phyloP scores from a whole-genome alignment of 371 early-diverging fungal species.

The Mucor mucedo region DNA sequence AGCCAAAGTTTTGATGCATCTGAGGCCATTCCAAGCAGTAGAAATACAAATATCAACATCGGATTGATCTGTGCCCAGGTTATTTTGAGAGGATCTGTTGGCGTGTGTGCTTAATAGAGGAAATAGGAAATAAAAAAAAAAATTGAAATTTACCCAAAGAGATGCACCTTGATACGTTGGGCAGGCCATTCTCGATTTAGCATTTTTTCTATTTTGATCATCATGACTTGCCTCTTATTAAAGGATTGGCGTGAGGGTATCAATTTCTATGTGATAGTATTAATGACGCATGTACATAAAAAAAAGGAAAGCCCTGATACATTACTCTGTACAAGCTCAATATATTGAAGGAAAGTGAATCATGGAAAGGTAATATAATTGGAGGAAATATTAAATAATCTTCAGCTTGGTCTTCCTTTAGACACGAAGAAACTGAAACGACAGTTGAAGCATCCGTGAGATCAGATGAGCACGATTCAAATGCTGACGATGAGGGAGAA shows the following conservation, averaged over 20 bases:
- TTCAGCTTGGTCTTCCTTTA: background rate
- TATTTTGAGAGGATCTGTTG: constrained; percentile 62
- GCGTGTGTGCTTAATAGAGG: background rate
- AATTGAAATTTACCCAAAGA: constrained; percentile 59
- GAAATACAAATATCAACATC: constrained; percentile 70
- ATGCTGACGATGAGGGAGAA: constrained; percentile 20
- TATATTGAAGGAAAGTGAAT: constrained; percentile 25
- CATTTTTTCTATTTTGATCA: constrained; percentile 58
- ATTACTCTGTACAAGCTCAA: constrained; percentile 39
- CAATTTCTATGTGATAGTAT: constrained; percentile 36
- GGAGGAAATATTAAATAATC: constrained; percentile 8
- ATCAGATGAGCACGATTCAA: constrained; percentile 25
- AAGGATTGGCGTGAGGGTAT: constrained; percentile 64
- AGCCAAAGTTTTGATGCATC: constrained; percentile 52
- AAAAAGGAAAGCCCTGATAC: background rate
- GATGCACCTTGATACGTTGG: constrained; percentile 58
- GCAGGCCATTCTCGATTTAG: constrained; percentile 64
- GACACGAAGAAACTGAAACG: constrained; percentile 1
- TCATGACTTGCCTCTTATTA: constrained; percentile 51
- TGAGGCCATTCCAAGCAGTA: constrained; percentile 55
- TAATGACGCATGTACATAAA: background rate
- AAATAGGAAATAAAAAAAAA: background rate
- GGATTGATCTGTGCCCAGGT: constrained; percentile 56
- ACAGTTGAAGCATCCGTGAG: constrained; percentile 17
- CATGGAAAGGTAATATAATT: constrained; percentile 14